Conservation (phyloP, 139 green algal genomes). For the Pseudopediastrum boryanum region DNA sequence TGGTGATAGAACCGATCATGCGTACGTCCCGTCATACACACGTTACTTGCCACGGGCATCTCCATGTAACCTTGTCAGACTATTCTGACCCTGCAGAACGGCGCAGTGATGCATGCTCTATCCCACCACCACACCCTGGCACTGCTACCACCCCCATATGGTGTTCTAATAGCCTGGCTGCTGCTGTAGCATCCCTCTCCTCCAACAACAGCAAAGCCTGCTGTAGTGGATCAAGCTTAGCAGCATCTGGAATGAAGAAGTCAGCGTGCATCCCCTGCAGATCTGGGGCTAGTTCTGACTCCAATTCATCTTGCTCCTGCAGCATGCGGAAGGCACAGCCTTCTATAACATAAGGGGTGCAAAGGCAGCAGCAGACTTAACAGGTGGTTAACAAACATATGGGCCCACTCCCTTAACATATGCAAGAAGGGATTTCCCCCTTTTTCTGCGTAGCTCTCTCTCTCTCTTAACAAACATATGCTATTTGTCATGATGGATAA, state of each 20-base stretch:
- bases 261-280: background rate
- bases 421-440: too few species aligned
- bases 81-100: too few species aligned
- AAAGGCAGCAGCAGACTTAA: too few species aligned
- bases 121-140: too few species aligned
- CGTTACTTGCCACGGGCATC: too few species aligned
- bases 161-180: slow-evolving; percentile 23
- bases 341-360: background rate
- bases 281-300: slow-evolving; percentile 15
- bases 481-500: background rate
- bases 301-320: slow-evolving; percentile 36
- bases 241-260: too few species aligned
- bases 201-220: slow-evolving; percentile 20
- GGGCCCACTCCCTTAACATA: too few species aligned
- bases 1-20: too few species aligned
- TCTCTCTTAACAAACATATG: background rate
- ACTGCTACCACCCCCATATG: slow-evolving; percentile 18
- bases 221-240: slow-evolving; percentile 25
- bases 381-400: too few species aligned
- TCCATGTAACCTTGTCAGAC: too few species aligned
- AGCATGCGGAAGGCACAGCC: background rate
- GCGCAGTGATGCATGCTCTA: too few species aligned
- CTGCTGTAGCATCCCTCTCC: slow-evolving; percentile 18
- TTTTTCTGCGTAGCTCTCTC: background rate
- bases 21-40: too few species aligned